phyloP scores from a whole-genome alignment of 192 early-diverging fungal species.

The Glomus cerebriforme region DNA sequence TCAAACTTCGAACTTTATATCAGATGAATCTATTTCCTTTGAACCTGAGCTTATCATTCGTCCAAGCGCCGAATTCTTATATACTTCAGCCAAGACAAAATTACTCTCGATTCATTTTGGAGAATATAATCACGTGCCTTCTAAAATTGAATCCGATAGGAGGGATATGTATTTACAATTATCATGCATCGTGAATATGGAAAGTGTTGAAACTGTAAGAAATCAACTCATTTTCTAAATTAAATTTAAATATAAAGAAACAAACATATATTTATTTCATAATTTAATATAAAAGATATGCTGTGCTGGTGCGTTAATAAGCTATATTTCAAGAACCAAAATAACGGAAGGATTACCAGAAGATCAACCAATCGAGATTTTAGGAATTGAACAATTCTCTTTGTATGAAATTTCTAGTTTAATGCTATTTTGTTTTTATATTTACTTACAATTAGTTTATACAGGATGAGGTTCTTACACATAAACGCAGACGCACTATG shows the following conservation, averaged over 20 bases:
- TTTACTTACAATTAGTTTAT: not conserved
- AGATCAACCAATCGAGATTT: constrained; percentile 6
- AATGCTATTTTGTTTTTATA: not conserved
- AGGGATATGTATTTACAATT: constrained; percentile 37
- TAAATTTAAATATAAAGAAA: not conserved
- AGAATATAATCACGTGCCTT: not conserved
- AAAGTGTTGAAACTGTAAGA: constrained; percentile 43
- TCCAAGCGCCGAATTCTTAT: constrained; percentile 38
- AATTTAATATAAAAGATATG: constrained; percentile 37
- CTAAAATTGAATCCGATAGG: constrained; percentile 30
- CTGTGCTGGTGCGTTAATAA: constrained; percentile 49
- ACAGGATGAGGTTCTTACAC: constrained; percentile 54
- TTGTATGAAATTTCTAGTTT: constrained; percentile 32
- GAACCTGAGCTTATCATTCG: constrained; percentile 29
- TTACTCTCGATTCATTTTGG: constrained; percentile 34
- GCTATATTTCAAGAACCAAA: constrained; percentile 39
- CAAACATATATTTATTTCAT: not conserved
- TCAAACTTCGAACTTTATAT: not conserved
- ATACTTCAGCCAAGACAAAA: constrained; percentile 36
- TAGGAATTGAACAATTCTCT: constrained; percentile 41
- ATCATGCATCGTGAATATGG: constrained; percentile 41
- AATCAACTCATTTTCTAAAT: not conserved
- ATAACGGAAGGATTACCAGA: constrained; percentile 21
- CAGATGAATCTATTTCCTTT: not conserved
- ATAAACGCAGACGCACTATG: constrained; percentile 59